Evolutionary conservation across 2,329 filamentous ascomycete species (phyloP).

Genomic region (Aspergillus pseudoglaucus): DNA sequence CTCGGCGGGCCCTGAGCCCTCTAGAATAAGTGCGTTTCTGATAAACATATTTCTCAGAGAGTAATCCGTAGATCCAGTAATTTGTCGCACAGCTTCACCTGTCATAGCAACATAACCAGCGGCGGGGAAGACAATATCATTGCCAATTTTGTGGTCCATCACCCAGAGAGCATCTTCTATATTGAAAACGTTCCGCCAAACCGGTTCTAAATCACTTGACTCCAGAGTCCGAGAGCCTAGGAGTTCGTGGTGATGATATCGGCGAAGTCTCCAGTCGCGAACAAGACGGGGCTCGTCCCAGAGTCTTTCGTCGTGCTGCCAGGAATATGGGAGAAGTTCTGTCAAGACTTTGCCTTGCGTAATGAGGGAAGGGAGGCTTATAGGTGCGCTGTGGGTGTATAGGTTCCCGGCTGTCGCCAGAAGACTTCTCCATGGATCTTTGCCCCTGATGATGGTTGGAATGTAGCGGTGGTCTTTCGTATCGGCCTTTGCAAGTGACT

Average conservation of each 20-base stretch:
- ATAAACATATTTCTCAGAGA: slow-evolving; percentile 10
- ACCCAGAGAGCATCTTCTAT: slow-evolving; percentile 24
- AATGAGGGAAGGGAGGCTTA: slow-evolving; percentile 1
- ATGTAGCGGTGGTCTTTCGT: slow-evolving; percentile 1
- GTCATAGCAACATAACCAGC: slow-evolving; percentile 21
- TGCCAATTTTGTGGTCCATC: slow-evolving; percentile 20
- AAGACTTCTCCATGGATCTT: slow-evolving; percentile 1
- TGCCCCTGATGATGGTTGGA: slow-evolving; percentile 3
- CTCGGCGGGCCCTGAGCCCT: background rate
- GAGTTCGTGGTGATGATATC: slow-evolving; percentile 21
- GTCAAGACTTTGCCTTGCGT: slow-evolving; percentile 5
- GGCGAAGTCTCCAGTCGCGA: slow-evolving; percentile 15
- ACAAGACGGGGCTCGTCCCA: slow-evolving; percentile 16
- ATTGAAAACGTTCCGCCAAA: slow-evolving; percentile 23
- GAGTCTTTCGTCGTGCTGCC: slow-evolving; percentile 14
- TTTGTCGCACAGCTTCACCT: slow-evolving; percentile 16
- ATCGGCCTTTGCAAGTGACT: slow-evolving; percentile 10
- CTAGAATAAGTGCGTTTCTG: slow-evolving; percentile 5
- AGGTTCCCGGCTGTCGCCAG: slow-evolving; percentile 8
- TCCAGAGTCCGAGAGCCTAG: slow-evolving; percentile 21
- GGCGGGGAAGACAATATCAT: slow-evolving; percentile 16
- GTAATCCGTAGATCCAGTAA: slow-evolving; percentile 6
- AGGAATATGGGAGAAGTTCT: slow-evolving; percentile 18
- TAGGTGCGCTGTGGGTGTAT: slow-evolving; percentile 2
- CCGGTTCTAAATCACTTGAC: slow-evolving; percentile 15